These are phyloP conservation scores for Aspergillus steynii DNA, from an alignment of 495 filamentous ascomycete genomes.

Conservation along the genomic window DNA sequence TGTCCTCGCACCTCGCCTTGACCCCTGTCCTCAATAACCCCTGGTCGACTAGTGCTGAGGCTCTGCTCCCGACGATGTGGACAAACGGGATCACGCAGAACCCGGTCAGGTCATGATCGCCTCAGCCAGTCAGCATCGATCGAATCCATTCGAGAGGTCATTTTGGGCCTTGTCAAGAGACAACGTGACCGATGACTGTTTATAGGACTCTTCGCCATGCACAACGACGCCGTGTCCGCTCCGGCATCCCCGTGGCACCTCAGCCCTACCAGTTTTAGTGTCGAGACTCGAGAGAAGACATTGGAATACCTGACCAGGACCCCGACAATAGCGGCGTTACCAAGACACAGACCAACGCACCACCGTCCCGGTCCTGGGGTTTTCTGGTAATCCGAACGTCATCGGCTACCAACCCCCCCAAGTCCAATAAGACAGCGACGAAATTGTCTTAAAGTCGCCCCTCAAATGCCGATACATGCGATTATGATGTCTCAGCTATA, in stretches of 20 bases:
- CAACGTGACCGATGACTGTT: neutral
- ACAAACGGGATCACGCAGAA: neutral
- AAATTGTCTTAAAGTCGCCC: neutral
- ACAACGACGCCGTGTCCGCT: neutral
- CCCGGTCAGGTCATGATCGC: neutral
- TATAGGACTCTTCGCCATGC: neutral
- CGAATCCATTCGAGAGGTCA: neutral
- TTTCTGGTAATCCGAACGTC: neutral
- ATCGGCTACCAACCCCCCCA: neutral
- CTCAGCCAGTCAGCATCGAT: neutral
- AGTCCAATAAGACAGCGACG: neutral
- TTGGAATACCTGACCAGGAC: neutral
- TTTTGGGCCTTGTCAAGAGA: neutral
- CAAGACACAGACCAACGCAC: neutral
- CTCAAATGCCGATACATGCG: neutral
- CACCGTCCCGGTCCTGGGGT: neutral
- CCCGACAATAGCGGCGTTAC: neutral
- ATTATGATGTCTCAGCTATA: neutral
- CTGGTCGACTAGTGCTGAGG: neutral
- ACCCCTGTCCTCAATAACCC: neutral
- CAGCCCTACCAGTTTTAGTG: neutral
- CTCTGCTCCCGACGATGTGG: neutral
- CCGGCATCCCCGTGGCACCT: neutral
- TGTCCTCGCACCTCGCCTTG: neutral
- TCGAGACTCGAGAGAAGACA: neutral